Base-by-base conservation (phyloP, 441 rosid genomes). In the Euphorbia schlechtendalii region DNA sequence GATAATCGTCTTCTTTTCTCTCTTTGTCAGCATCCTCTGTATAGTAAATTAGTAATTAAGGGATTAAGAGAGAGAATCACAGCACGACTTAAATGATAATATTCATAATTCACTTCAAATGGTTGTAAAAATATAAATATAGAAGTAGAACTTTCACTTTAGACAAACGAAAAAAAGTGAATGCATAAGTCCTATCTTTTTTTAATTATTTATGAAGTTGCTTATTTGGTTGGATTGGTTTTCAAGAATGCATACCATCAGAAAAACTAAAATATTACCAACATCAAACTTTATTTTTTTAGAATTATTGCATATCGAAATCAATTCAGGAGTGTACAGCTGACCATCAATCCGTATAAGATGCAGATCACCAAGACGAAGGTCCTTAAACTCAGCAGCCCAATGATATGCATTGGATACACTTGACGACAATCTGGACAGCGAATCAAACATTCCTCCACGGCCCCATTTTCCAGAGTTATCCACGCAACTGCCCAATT, bases 381-480 rank as follows among this genome's bases (percentile, higher is more conserved):
- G 91, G 77, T 92, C 96, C 69, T 69, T 76, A 73, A 85, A 80
- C 68, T 85, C 84, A n/a, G 80, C 82, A 64, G 94, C 98, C 27
- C 73, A 63, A 52, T 72, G 82, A 70, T 92, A 89, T 9, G 88
- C 81, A 53, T 68, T 81, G 18, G 84, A 81, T 69, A 89, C 71
- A 61, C 64, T 69, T 59, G 65, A 48, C 51, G 94, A 89, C 64
- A 89, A 78, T 66, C 78, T 84, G 48, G 77, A 78, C 66, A 92
- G 71, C 15, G 92, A 87, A 76, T 83, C 76, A 69, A 92, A 87
- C 90, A 89, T 82, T 73, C 98, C 96, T 66, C 96, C 96, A 64
- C 76, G 87, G 30, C 98, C 96, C 98, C 98, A 92, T 56, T 74
- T 82, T 73, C 96, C 96, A 69, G 96, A 92, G 78, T 84, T 76